Base-by-base conservation (phyloP, 371 early-diverging fungal species). In the Rhizomucor pusillus region DNA sequence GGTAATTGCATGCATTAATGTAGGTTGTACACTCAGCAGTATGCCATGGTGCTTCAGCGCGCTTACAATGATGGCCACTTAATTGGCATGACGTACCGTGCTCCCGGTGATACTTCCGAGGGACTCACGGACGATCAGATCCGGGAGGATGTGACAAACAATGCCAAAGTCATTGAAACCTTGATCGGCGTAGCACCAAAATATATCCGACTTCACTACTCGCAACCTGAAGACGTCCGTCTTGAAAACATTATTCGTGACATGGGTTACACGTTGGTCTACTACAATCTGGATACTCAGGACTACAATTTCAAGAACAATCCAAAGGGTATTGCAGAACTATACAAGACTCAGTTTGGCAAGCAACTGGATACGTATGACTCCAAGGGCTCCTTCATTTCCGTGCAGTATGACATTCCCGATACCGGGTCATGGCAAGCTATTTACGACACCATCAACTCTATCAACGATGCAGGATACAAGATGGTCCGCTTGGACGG, bases 401-500 rank as follows among this genome's bases (percentile, higher is more conserved):
- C 80, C 1, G 67, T 78, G 18, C 80, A 80, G 12, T 78, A 82
- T 36, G 82, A 82, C 61, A 69, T 80, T n/a, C 82, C 82, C 1
- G 65, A 71, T 33, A 80, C 83, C 1, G 77, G 80, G 1, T 79
- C 81, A 0, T 67, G 75, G 12, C 54, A 67, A 10, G 81, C 72
- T 7, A 50, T 76, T 13, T 68, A 73, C 34, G 67, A 77, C 56
- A 65, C 76, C 23, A 56, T 82, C 37, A 74, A 77, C 34, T 60
- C 71, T 0, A 76, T 82, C 50, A 58, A 74, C 18, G 57, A 73
- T 13, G 60, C 76, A 44, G 79, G 79, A 5, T 82, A 80, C 41
- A 79, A 68, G 41, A 73, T 82, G 78, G 81, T 82, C n/a, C 71
- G 81, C 14, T 48, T 80, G 47, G 83, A 82, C 51, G 81, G 81